A percentile compares a stretch with the other conserved stretches of the same genome.
Evolutionary conservation across 345 rosid species (phyloP).

Genomic region (Streptanthus diversifolius): DNA sequence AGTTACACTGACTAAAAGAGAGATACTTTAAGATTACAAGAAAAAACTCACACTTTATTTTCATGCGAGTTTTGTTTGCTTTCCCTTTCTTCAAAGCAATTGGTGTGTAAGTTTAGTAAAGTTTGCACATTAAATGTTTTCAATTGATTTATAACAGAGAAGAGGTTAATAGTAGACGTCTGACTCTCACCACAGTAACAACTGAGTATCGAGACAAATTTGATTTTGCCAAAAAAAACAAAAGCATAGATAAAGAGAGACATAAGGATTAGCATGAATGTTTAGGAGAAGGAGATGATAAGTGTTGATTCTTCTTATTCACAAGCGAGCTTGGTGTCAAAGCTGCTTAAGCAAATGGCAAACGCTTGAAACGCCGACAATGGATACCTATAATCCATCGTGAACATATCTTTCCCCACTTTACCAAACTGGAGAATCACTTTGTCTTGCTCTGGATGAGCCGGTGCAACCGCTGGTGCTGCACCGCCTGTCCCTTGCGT

Average conservation of each 20-base stretch:
- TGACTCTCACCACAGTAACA: constrained; percentile 22
- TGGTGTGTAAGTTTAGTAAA: not conserved
- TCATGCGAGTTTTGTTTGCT: not conserved
- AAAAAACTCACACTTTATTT: not conserved
- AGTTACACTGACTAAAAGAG: too few species aligned
- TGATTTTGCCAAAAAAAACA: constrained; percentile 4
- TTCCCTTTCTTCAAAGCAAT: not conserved
- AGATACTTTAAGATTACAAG: not conserved
- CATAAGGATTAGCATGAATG: constrained; percentile 31
- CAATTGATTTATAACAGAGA: constrained; percentile 18
- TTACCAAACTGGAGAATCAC: constrained; percentile 95
- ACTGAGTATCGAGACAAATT: constrained; percentile 23
- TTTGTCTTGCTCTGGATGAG: constrained; percentile 67
- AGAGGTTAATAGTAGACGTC: constrained; percentile 26
- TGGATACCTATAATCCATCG: constrained; percentile 96
- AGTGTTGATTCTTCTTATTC: constrained; percentile 46
- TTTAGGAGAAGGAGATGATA: not conserved
- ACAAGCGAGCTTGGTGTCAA: constrained; percentile 98
- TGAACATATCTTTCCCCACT: constrained; percentile 95
- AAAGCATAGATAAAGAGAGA: constrained; percentile 6
- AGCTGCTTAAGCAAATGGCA: constrained; percentile 98
- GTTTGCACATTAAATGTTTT: not conserved
- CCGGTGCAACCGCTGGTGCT: constrained; percentile 31
- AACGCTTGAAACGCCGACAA: constrained; percentile 96
- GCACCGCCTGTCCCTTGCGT: constrained; percentile 37